Evolutionary conservation across 148 eudicot genomes (phyloP), one percentile per base, ranked within the genome.

Genomic region (Pharnaceum exiguum): DNA sequence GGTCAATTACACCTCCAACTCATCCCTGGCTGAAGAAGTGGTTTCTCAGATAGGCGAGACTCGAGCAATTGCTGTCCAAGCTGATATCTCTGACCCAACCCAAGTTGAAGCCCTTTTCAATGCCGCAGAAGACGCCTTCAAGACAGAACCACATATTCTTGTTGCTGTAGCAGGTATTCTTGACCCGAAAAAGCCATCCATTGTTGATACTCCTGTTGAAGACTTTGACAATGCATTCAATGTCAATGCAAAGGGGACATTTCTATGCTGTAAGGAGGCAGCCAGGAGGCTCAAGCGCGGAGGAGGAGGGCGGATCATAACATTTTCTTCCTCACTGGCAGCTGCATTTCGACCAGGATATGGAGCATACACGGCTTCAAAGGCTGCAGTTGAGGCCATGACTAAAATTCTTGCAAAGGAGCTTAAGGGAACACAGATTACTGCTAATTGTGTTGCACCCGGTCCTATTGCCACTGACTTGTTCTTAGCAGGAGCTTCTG

Each of bases 331-430:
- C 58, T 67, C 80, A 1, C 36, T 76, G 21, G 71, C 62, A 55
- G 80, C 42, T 16, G 51, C 55, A 1, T 68, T 54, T 25, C 35
- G 12, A 13, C 80, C 80, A 0, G 74, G 80, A 44, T 64, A 63
- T 32, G 80, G 73, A 33, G 74, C 62, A 0, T 76, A 76, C 59
- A 68, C 77, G 17, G 73, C 80, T 0, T 71, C 80, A 16, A 77
- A 77, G 62, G 81, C 77, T 2, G 81, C 81, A 2, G 71, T 77
- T 24, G 77, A 72, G 68, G 68, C 81, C 2, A 48, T 77, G 69
- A 69, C 71, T 7, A 77, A 69, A 69, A 72, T 72, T 19, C 30
- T 77, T 57, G 74, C 80, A 0, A 76, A 76, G 65, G 80, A 76
- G 69, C 63, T 77, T 16, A 68, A 58, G 62, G 81, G 81, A 29